These are phyloP conservation scores for Fusarium keratoplasticum DNA, from an alignment of 2,329 filamentous ascomycete genomes.

Conservation along the genomic window DNA sequence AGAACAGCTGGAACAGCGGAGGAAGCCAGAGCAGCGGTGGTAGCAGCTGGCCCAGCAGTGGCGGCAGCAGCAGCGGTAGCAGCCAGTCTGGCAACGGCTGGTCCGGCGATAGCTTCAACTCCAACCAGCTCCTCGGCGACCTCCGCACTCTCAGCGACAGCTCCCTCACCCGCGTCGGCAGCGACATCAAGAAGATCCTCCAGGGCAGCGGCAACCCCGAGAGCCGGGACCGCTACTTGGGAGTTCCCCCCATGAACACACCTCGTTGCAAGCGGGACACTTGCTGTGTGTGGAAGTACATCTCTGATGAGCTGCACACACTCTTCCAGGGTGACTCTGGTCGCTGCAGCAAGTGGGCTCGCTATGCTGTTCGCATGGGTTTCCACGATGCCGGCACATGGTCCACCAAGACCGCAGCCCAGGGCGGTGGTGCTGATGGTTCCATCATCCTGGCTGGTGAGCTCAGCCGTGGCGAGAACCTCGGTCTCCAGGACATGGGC, in stretches of 20 bases:
- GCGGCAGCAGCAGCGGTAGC: not conserved
- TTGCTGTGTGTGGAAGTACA: conserved; percentile 60
- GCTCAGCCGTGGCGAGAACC: conserved; percentile 57
- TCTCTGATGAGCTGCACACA: conserved; percentile 53
- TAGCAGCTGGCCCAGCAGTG: not conserved
- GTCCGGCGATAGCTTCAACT: conserved; percentile 28
- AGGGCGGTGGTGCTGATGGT: conserved; percentile 60
- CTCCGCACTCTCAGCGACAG: conserved; percentile 46
- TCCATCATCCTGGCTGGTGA: conserved; percentile 55
- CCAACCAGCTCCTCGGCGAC: conserved; percentile 53
- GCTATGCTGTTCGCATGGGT: conserved; percentile 58
- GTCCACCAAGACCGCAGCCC: conserved; percentile 49
- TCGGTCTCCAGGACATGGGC: conserved; percentile 60
- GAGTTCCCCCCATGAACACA: conserved; percentile 39
- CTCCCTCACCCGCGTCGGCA: conserved; percentile 50
- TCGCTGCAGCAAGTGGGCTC: conserved; percentile 57
- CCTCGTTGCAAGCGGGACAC: conserved; percentile 51
- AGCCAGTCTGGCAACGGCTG: conserved; percentile 10
- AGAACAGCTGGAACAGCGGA: too few species aligned
- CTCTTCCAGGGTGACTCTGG: conserved; percentile 52
- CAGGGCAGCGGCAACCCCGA: conserved; percentile 45
- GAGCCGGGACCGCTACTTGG: conserved; percentile 38
- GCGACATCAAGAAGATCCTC: conserved; percentile 53
- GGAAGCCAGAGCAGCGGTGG: not conserved
- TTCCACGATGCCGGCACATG: conserved; percentile 62